phyloP scores from a whole-genome alignment of 345 rosid genomes.

The Isatis tinctoria region DNA sequence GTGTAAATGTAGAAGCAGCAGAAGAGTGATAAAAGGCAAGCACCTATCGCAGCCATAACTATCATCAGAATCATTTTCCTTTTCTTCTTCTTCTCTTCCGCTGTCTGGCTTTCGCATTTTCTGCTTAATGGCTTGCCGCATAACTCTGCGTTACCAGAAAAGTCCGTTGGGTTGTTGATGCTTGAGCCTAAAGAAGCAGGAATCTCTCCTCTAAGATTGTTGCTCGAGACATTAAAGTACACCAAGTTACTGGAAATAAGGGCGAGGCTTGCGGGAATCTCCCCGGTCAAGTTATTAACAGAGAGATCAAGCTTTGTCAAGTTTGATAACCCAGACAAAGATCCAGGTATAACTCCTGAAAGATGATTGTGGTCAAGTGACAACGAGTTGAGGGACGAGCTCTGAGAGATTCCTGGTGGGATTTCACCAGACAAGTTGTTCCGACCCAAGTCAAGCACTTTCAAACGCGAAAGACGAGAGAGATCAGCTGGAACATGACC shows the following conservation, averaged over 20 bases:
- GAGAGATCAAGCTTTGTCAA: slow-evolving; percentile 69
- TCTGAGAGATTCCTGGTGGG: slow-evolving; percentile 50
- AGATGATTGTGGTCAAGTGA: slow-evolving; percentile 58
- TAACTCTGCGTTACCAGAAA: slow-evolving; percentile 49
- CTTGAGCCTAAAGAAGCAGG: slow-evolving; percentile 54
- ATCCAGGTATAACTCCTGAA: slow-evolving; percentile 62
- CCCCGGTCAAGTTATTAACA: slow-evolving; percentile 66
- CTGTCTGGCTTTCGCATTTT: slow-evolving; percentile 37
- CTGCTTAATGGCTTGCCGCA: slow-evolving; percentile 68
- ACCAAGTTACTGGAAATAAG: slow-evolving; percentile 40
- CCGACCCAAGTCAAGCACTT: slow-evolving; percentile 60
- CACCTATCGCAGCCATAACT: slow-evolving; percentile 51
- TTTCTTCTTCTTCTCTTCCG: slow-evolving; percentile 46
- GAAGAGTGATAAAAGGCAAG: slow-evolving; percentile 55
- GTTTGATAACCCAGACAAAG: slow-evolving; percentile 54
- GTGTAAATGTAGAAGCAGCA: slow-evolving; percentile 87
- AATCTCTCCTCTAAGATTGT: slow-evolving; percentile 69
- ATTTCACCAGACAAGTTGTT: slow-evolving; percentile 72
- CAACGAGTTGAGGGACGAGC: slow-evolving; percentile 49
- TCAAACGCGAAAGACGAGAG: slow-evolving; percentile 48
- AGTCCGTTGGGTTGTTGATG: slow-evolving; percentile 55
- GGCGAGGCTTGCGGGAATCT: slow-evolving; percentile 57
- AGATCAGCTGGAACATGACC: slow-evolving; percentile 75
- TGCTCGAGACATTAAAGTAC: slow-evolving; percentile 71
- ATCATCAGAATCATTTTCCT: slow-evolving; percentile 57